Evolutionary conservation across 2,329 filamentous ascomycete genomes (phyloP).

Genomic region (Trichoderma pleuroti): DNA sequence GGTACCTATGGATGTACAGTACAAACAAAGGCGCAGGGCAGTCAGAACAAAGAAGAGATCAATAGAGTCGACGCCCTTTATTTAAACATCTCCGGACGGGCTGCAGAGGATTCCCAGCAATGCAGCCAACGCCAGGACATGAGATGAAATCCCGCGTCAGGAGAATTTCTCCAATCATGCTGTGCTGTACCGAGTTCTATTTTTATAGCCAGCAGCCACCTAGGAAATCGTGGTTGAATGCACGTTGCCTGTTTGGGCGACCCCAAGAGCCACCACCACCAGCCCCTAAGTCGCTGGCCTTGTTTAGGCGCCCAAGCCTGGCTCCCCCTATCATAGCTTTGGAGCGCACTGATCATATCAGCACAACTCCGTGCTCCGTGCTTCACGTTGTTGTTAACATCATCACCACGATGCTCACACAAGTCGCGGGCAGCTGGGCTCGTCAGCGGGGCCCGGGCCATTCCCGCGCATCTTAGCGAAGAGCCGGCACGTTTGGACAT

Average conservation of each 20-base stretch:
- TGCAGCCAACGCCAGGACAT: background rate
- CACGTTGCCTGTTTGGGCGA: slow-evolving; percentile 17
- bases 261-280: slow-evolving; percentile 13
- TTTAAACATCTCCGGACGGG: background rate
- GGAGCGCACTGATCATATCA: background rate
- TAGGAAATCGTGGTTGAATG: background rate
- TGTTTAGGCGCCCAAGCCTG: slow-evolving; percentile 12
- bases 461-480: background rate
- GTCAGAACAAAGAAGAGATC: background rate
- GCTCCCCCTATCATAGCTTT: slow-evolving; percentile 3
- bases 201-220: slow-evolving; percentile 14
- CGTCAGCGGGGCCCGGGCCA: slow-evolving; percentile 4
- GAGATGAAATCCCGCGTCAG: slow-evolving; percentile 10
- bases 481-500: slow-evolving; percentile 9
- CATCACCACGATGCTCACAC: background rate
- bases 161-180: slow-evolving; percentile 12
- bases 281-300: slow-evolving; percentile 7
- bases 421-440: background rate
- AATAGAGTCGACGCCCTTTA: background rate
- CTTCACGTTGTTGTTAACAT: background rate
- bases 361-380: background rate
- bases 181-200: background rate
- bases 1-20: too few species aligned
- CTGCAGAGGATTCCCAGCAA: background rate
- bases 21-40: background rate